These are phyloP conservation scores for Beauveria brongniartii DNA, from an alignment of 2,329 filamentous ascomycete species.

Conservation along the genomic window DNA sequence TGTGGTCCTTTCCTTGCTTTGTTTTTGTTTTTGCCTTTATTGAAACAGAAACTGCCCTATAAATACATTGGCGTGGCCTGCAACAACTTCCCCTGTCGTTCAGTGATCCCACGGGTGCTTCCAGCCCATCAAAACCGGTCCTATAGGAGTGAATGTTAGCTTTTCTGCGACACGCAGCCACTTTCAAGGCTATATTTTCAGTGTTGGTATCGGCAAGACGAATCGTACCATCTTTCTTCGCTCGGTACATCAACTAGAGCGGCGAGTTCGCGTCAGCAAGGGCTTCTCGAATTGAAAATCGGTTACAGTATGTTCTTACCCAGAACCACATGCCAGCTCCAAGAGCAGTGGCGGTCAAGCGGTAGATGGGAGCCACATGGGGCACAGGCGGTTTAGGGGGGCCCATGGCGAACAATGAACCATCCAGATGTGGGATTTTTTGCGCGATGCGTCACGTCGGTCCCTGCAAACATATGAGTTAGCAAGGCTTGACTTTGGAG, in stretches of 20 bases:
- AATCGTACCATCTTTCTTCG: conserved; percentile 77
- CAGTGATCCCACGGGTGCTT: conserved; percentile 97
- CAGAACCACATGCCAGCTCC: conserved; percentile 99
- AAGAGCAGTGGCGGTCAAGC: conserved; percentile 76
- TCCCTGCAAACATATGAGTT: background rate
- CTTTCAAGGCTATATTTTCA: background rate
- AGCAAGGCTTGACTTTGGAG: background rate
- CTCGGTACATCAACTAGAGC: conserved; percentile 81
- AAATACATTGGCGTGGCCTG: background rate
- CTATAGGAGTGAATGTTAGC: conserved; percentile 25
- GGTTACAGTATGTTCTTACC: conserved; percentile 46
- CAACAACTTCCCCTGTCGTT: conserved; percentile 20
- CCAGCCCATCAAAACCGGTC: conserved; percentile 76
- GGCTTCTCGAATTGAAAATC: background rate
- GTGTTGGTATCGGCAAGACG: background rate
- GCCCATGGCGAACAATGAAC: conserved; percentile 17
- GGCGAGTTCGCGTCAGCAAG: conserved; percentile 1
- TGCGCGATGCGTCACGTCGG: background rate
- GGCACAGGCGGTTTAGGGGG: conserved; percentile 35
- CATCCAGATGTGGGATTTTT: background rate
- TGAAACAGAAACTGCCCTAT: background rate
- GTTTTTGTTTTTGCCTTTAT: background rate
- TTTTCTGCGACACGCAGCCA: background rate
- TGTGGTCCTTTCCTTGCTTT: background rate
- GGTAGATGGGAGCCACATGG: conserved; percentile 58